These are phyloP conservation scores for Aspergillus sclerotialis DNA, from an alignment of 2,329 filamentous ascomycete genomes.

Conservation along the genomic window DNA sequence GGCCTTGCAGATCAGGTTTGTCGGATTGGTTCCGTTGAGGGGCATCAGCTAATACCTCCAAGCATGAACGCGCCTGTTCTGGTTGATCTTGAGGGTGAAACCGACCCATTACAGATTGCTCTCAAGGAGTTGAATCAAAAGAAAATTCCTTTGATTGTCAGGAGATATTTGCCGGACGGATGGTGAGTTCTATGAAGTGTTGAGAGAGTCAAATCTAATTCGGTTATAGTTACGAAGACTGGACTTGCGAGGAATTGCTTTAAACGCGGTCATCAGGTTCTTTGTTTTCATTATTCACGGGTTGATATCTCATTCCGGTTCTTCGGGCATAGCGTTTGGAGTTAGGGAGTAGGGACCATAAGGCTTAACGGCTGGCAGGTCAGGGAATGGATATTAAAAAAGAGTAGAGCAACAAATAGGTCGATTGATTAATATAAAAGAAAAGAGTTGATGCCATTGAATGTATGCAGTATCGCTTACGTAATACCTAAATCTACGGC, in stretches of 20 bases:
- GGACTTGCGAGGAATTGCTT: conserved; percentile 94
- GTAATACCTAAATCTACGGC: not conserved
- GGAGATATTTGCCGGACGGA: conserved; percentile 93
- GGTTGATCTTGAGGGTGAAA: conserved; percentile 95
- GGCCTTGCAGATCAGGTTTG: conserved; percentile 89
- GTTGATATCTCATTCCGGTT: conserved; percentile 11
- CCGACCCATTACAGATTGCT: conserved; percentile 93
- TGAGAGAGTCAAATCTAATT: conserved; percentile 5
- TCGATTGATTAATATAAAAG: conserved; percentile 7
- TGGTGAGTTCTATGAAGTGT: conserved; percentile 55
- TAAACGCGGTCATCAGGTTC: conserved; percentile 21
- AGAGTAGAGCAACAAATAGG: conserved; percentile 4
- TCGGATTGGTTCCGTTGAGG: conserved; percentile 1
- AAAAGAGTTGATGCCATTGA: conserved; percentile 6
- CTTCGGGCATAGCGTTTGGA: conserved; percentile 35
- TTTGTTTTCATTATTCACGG: conserved; percentile 15
- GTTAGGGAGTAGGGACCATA: conserved; percentile 25
- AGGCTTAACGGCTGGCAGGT: conserved; percentile 11
- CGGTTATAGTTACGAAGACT: conserved; percentile 81
- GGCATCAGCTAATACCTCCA: conserved; percentile 4
- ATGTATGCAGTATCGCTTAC: not conserved
- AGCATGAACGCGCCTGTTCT: conserved; percentile 97
- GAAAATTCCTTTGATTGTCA: conserved; percentile 94
- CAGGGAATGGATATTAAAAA: conserved; percentile 11
- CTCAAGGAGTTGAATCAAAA: conserved; percentile 97